phyloP scores from a whole-genome alignment of 2,329 filamentous ascomycete genomes.

The Talaromyces sp. region DNA sequence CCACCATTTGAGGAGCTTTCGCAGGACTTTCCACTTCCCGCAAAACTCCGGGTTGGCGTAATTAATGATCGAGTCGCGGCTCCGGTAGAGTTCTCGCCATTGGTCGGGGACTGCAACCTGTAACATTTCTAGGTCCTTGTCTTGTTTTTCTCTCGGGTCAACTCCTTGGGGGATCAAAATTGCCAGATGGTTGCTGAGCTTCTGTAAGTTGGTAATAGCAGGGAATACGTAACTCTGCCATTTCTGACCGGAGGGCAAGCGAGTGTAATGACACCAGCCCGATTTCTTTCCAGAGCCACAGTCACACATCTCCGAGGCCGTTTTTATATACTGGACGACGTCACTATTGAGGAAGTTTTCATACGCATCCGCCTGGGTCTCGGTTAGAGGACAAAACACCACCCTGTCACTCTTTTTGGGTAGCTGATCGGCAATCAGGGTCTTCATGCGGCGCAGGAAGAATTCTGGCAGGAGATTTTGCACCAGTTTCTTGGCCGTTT shows the following conservation, averaged over 20 bases:
- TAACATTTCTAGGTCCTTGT: constrained; percentile 70
- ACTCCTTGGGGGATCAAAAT: constrained; percentile 67
- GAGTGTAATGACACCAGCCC: constrained; percentile 74
- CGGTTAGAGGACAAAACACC: constrained; percentile 88
- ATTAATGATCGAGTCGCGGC: constrained; percentile 72
- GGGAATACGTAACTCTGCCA: constrained; percentile 84
- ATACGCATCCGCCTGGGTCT: constrained; percentile 76
- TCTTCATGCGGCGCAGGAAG: constrained; percentile 90
- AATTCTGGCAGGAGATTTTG: constrained; percentile 83
- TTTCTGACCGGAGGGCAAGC: constrained; percentile 55
- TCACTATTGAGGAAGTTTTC: constrained; percentile 72
- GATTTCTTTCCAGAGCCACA: constrained; percentile 65
- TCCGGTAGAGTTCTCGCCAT: constrained; percentile 69
- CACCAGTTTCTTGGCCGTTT: constrained; percentile 77
- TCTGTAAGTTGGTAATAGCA: constrained; percentile 73
- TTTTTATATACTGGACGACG: constrained; percentile 63
- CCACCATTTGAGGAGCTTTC: constrained; percentile 85
- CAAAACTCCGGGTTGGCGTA: constrained; percentile 87
- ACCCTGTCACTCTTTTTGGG: constrained; percentile 93
- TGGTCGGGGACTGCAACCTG: constrained; percentile 67
- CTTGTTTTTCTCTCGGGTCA: constrained; percentile 66
- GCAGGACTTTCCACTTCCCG: constrained; percentile 92
- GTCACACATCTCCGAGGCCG: constrained; percentile 61
- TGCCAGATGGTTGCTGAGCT: constrained; percentile 88
- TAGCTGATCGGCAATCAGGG: constrained; percentile 82